Evolutionary conservation across 2,329 filamentous ascomycete species (phyloP), one percentile per base, ranked within the genome.

Genomic region (Trichophyton schoenleinii): DNA sequence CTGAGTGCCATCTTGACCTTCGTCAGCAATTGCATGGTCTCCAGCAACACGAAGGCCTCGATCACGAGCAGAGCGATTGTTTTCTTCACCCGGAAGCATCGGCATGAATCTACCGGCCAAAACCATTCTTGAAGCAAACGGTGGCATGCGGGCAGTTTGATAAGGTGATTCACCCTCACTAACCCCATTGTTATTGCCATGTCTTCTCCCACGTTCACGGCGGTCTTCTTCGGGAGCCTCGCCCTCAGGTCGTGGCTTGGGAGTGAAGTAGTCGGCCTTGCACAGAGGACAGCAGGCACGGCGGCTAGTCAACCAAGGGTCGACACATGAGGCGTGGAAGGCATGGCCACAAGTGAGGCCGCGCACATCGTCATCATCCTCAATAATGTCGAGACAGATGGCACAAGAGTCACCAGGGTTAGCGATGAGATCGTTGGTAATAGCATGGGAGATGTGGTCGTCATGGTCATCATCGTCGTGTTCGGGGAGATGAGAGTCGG

Each of bases 231-330:
- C 49, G n/a, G 25, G 49, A 13, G 49, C n/a, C 49, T 48, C 62
- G 59, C 75, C 79, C 64, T 85, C 83, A 2, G 88, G 80, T 15
- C 90, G 87, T 58, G 91, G 89, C 75, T 97, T 97, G 0, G 94
- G 92, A 2, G 90, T 87, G 73, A 95, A 97, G 74, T 97, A 99
- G 71, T 99, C 94, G 46, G 92, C 89, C 77, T 99, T 99, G 80
- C 94, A 99, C 5, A 99, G 85, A 4, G 94, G 94, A 72, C 94
- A 99, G 78, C 92, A 97, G 28, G 94, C 94, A 66, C 92, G 87
- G 65, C 94, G 85, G 70, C 88, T 91, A 8, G 94, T 99, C 65
- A 99, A 78, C 94, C 94, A 99, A 9, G 94, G 94, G 68, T 99
- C 94, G 57, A 99, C 84, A 71, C 94, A 99, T 44, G 87, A 89